Conservation (phyloP, 1,139 yeast species). For the Geotrichum phurueaensis region DNA sequence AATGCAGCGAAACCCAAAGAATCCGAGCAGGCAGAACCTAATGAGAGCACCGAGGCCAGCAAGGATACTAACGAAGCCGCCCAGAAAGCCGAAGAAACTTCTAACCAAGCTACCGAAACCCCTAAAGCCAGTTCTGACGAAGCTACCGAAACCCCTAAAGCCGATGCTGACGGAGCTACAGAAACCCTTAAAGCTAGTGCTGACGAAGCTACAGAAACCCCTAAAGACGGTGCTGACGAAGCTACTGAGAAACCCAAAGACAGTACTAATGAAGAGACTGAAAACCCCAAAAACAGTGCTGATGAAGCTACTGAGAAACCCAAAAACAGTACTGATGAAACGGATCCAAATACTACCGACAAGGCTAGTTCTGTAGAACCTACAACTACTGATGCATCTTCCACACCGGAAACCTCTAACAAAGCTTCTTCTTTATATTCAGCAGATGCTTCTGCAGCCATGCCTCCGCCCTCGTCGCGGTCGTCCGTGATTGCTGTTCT, state of each 20-base stretch:
- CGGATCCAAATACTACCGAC: background rate
- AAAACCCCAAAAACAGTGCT: no score
- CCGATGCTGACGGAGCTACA: constrained; percentile 2
- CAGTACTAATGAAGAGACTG: no score
- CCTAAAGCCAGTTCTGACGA: no score
- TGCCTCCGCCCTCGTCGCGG: background rate
- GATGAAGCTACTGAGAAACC: no score
- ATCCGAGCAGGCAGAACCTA: constrained; percentile 22
- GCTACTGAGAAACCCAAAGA: no score
- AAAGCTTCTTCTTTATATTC: background rate
- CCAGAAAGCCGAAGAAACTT: no score
- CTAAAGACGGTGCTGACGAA: no score
- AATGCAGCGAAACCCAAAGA: constrained; percentile 19
- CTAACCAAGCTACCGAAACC: no score
- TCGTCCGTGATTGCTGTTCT: background rate
- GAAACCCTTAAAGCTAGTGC: no score
- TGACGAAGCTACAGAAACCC: no score
- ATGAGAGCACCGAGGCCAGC: background rate
- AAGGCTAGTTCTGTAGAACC: constrained; percentile 1
- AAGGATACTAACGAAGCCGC: constrained; percentile 7
- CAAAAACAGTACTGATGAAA: no score
- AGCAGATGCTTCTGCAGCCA: background rate
- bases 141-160: no score
- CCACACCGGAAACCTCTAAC: background rate
- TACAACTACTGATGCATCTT: background rate